phyloP scores from a whole-genome alignment of 345 rosid species.

The Carallia brachiata region DNA sequence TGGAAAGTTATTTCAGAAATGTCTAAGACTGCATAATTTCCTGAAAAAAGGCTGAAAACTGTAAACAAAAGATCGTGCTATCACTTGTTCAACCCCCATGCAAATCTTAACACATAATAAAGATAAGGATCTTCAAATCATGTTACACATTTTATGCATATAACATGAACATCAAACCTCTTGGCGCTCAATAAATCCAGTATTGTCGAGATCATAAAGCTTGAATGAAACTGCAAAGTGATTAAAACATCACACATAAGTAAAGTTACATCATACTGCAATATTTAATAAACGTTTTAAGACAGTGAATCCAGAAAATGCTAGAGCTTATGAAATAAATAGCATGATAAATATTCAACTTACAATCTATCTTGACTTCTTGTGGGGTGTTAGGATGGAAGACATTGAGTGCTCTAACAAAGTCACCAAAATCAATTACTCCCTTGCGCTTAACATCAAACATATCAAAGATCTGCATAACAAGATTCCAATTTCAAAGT shows the following conservation, averaged over 20 bases:
- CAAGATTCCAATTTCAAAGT: slow-evolving; percentile 1
- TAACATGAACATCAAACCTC: slow-evolving; percentile 50
- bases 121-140: no score
- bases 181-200: slow-evolving; percentile 94
- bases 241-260: slow-evolving; percentile 9
- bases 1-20: no score
- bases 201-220: slow-evolving; percentile 85
- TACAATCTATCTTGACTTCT: slow-evolving; percentile 88
- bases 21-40: no score
- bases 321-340: not conserved
- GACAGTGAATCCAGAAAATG: slow-evolving; percentile 1
- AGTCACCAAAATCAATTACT: slow-evolving; percentile 90
- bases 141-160: no score
- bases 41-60: no score
- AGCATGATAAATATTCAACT: slow-evolving; percentile 26
- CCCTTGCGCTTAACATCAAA: slow-evolving; percentile 92
- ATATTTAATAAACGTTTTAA: not conserved
- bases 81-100: no score
- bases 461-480: slow-evolving; percentile 82
- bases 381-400: slow-evolving; percentile 84
- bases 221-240: slow-evolving; percentile 77
- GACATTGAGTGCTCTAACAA: slow-evolving; percentile 81
- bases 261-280: not conserved
- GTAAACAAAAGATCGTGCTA: not conserved
- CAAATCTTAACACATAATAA: no score